Evolutionary conservation across 108 stramenopile genomes (phyloP).

Genomic region (Nannochloropsis gaditana): DNA sequence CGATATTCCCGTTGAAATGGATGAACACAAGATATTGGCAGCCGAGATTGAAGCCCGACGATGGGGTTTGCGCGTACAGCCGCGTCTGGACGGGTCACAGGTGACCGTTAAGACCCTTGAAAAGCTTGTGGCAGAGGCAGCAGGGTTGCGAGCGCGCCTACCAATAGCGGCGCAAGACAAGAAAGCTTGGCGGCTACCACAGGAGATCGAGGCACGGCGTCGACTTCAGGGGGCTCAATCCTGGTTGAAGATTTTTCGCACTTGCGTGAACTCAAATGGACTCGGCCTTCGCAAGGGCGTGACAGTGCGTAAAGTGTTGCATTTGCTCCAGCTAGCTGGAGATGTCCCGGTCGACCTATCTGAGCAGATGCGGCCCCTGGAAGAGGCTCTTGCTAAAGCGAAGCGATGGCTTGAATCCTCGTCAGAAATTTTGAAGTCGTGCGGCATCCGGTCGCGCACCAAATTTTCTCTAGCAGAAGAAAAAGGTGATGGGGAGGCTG

Average conservation of each 20-base stretch:
- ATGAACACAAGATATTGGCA: constrained; percentile 42
- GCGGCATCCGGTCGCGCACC: neutral
- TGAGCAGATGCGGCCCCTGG: neutral
- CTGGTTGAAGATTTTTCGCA: neutral
- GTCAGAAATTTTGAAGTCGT: neutral
- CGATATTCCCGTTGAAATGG: constrained; percentile 43
- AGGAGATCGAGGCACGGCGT: neutral
- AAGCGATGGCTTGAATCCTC: constrained; percentile 9
- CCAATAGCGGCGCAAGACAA: neutral
- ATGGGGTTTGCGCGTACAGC: constrained; percentile 38
- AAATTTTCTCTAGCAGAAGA: neutral
- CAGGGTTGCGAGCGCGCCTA: neutral
- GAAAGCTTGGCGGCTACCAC: neutral
- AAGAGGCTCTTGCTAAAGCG: neutral
- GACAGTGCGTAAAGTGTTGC: neutral
- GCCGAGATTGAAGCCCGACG: constrained; percentile 42
- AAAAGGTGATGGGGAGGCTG: neutral
- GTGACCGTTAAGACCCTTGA: constrained; percentile 28
- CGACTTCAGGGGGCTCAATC: neutral
- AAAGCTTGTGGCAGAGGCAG: constrained; percentile 29
- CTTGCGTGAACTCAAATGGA: neutral
- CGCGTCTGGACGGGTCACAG: constrained; percentile 24
- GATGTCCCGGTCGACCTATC: neutral
- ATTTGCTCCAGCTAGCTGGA: neutral
- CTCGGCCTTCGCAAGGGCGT: neutral